Base-by-base conservation (phyloP, 2,329 filamentous ascomycete genomes). In the Clarireedia sp. region DNA sequence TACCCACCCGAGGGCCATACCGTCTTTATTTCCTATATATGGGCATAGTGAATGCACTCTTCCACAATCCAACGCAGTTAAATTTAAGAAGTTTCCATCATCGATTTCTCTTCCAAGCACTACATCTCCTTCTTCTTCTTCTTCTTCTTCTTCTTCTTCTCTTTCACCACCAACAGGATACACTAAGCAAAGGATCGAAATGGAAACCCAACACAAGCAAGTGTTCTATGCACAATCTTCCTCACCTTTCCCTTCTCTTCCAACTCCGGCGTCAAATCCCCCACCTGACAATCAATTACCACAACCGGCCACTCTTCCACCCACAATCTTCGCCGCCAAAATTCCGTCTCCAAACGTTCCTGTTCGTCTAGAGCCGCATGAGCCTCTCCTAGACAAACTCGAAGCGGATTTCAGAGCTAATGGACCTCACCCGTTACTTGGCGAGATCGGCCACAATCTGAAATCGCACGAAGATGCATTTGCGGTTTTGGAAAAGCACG, bases 401-500 rank as follows among this genome's bases (percentile, higher is more conserved):
- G 38, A 21, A 2, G 43, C 17, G 2, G 21, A 21, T 24, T 49
- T 12, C 29, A 23, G 29, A 10, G 41, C 36, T 7, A 40, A 55
- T n/a, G 55, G 48, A 3, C 36, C 45, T 2, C 47, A 55, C 21
- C 47, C 47, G 23, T 5, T 45, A 5, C 41, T 41, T 17, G 19
- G 19, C 19, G 38, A 44, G 1, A n/a, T 55, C 33, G 0, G 24
- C 2, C 23, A 43, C n/a, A 23, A 26, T 10, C 10, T 10, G 9
- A 33, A 50, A n/a, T 36, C 33, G 17, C 16, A 48, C 2, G 43
- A 23, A 1, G 36, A 43, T 19, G 60, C 57, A 1, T 47, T 50
- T 5, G n/a, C 41, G 12, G 47, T 24, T 16, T 41, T 65, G 14
- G 26, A 55, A 21, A 24, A 49, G n/a, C 57, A 62, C 58, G 26